Evolutionary conservation across 2,329 filamentous ascomycete genomes (phyloP).

Genomic region (Cladosporium sp.): DNA sequence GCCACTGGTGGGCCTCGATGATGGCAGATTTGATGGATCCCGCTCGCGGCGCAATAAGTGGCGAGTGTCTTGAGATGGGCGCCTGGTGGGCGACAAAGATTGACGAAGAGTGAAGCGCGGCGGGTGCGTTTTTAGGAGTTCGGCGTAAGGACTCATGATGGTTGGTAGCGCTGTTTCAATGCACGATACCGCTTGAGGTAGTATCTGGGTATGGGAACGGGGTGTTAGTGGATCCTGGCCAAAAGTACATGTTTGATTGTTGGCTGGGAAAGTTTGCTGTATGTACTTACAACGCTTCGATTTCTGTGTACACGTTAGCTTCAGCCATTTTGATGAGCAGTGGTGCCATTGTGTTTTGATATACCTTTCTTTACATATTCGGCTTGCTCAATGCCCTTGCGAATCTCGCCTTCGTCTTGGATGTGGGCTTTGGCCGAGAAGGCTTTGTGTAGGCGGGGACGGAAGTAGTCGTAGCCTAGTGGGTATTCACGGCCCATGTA

Average conservation of each 20-base stretch:
- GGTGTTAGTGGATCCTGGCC: neutral
- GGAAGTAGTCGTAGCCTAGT: slow-evolving; percentile 79
- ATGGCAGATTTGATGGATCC: slow-evolving; percentile 80
- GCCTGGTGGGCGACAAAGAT: slow-evolving; percentile 64
- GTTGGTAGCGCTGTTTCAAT: slow-evolving; percentile 72
- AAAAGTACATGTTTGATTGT: neutral
- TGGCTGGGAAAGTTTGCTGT: neutral
- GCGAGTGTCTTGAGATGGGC: slow-evolving; percentile 75
- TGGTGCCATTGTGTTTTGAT: slow-evolving; percentile 13
- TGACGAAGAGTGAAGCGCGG: slow-evolving; percentile 17
- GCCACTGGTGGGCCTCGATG: slow-evolving; percentile 84
- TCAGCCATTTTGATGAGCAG: neutral
- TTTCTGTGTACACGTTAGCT: slow-evolving; percentile 57
- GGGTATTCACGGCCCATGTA: slow-evolving; percentile 85
- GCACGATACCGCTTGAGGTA: slow-evolving; percentile 90
- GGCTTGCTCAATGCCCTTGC: slow-evolving; percentile 71
- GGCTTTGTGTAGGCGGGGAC: slow-evolving; percentile 76
- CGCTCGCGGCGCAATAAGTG: slow-evolving; percentile 69
- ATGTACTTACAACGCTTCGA: slow-evolving; percentile 79
- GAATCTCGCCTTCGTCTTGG: slow-evolving; percentile 72
- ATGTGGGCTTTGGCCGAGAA: slow-evolving; percentile 75
- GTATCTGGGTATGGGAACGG: slow-evolving; percentile 57
- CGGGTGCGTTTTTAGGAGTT: neutral
- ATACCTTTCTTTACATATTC: slow-evolving; percentile 89
- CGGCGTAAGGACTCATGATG: slow-evolving; percentile 17